phyloP scores from a whole-genome alignment of 768 basidiomycete species.

The Agaricus bisporus region DNA sequence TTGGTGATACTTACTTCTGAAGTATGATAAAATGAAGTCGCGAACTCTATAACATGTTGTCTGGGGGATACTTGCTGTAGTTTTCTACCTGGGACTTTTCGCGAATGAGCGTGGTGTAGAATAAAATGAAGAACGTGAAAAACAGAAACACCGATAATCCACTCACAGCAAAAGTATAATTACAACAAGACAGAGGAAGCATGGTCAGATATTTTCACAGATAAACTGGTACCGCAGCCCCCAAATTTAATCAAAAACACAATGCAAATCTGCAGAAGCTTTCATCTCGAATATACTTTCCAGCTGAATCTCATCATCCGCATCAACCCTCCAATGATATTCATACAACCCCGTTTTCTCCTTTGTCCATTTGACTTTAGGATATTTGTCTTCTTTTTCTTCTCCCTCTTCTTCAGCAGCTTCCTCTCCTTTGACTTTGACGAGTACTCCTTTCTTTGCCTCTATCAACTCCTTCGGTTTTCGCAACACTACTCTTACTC shows the following conservation, averaged over 20 bases:
- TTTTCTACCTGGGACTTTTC: no score
- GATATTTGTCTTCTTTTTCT: conserved; percentile 29
- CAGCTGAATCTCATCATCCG: conserved; percentile 35
- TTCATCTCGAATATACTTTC: conserved; percentile 50
- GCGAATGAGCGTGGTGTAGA: no score
- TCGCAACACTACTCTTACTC: conserved; percentile 37
- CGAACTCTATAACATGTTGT: no score
- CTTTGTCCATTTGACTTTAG: conserved; percentile 39
- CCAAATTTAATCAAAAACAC: conserved; percentile 1
- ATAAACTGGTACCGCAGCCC: not conserved
- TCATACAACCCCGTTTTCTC: conserved; percentile 53
- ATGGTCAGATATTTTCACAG: not conserved
- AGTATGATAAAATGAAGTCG: no score
- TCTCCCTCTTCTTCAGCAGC: conserved; percentile 26
- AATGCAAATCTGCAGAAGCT: conserved; percentile 15
- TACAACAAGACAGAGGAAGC: no score
- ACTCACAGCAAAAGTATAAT: no score
- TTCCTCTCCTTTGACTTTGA: conserved; percentile 23
- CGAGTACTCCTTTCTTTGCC: conserved; percentile 32
- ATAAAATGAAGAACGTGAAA: no score
- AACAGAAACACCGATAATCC: no score
- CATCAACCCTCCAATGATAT: conserved; percentile 42
- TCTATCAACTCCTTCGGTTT: conserved; percentile 42
- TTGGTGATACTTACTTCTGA: no score
- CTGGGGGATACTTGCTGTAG: no score